phyloP scores from a whole-genome alignment of 2,329 filamentous ascomycete species.

The Colletotrichum gigasporum region DNA sequence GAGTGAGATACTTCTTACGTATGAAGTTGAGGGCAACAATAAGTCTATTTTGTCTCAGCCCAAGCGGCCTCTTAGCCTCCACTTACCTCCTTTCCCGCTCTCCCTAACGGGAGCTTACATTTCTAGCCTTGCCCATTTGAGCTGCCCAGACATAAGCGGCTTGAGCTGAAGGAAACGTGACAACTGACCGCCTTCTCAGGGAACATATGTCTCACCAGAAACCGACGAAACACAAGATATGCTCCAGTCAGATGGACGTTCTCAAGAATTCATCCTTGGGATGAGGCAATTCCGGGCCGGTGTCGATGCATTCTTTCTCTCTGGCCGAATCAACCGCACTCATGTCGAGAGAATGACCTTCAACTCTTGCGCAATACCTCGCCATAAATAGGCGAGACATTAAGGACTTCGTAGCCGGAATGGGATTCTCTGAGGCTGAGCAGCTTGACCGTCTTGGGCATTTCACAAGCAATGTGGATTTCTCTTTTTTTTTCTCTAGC shows the following conservation, averaged over 20 bases:
- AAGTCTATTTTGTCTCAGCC: slow-evolving; percentile 22
- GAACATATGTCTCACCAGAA: neutral
- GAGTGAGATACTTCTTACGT: neutral
- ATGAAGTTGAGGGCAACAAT: neutral
- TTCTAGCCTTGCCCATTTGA: neutral
- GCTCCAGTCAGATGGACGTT: neutral
- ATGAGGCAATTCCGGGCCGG: neutral
- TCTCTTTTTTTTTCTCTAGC: neutral
- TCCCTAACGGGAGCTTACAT: slow-evolving; percentile 3
- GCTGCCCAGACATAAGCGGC: neutral
- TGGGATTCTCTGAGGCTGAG: neutral
- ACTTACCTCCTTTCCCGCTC: slow-evolving; percentile 16
- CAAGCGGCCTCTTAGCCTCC: neutral
- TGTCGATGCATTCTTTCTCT: neutral
- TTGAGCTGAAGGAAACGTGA: neutral
- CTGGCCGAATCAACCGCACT: neutral
- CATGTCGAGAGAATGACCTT: neutral
- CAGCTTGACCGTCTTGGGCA: neutral
- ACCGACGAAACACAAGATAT: neutral
- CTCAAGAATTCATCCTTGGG: slow-evolving; percentile 8
- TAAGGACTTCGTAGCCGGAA: neutral
- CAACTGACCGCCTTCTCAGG: neutral
- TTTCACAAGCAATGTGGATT: neutral
- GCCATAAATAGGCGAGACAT: slow-evolving; percentile 15
- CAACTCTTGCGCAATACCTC: slow-evolving; percentile 8